These are phyloP conservation scores for Fragaria ananassa DNA, from an alignment of 306 rosid species.

Conservation along the genomic window DNA sequence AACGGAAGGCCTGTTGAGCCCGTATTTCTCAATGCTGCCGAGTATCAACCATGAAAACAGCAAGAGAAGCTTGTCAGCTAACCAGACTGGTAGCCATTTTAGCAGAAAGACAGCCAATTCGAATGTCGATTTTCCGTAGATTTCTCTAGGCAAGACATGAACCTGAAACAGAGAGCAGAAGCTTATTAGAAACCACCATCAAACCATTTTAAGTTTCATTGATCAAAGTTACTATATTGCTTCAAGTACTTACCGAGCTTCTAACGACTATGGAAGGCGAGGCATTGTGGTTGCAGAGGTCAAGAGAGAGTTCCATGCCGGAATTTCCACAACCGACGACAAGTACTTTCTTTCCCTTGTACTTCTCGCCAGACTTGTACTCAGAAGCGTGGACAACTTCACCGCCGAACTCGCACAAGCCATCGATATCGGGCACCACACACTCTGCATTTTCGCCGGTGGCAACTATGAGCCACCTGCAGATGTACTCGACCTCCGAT, in stretches of 20 bases:
- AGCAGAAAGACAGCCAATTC: slow-evolving; percentile 64
- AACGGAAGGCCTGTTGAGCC: slow-evolving; percentile 63
- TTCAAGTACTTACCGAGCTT: slow-evolving; percentile 57
- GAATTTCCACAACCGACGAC: slow-evolving; percentile 96
- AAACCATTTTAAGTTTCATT: neutral
- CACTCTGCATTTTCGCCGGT: slow-evolving; percentile 96
- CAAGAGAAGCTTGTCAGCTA: slow-evolving; percentile 66
- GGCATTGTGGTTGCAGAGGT: slow-evolving; percentile 80
- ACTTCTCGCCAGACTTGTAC: slow-evolving; percentile 76
- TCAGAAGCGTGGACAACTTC: slow-evolving; percentile 65
- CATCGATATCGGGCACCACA: slow-evolving; percentile 69
- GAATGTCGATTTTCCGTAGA: slow-evolving; percentile 72
- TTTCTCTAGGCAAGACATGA: slow-evolving; percentile 78
- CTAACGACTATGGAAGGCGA: slow-evolving; percentile 78
- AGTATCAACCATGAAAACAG: slow-evolving; percentile 61
- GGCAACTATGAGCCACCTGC: slow-evolving; percentile 82
- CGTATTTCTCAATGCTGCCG: slow-evolving; percentile 60
- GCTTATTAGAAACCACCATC: slow-evolving; percentile 19
- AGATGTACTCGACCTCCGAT: slow-evolving; percentile 65
- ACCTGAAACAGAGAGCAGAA: slow-evolving; percentile 61
- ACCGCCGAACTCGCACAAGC: slow-evolving; percentile 56
- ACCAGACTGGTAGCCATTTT: slow-evolving; percentile 86
- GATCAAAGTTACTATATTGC: neutral
- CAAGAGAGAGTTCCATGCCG: slow-evolving; percentile 94
- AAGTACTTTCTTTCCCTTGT: slow-evolving; percentile 71